A percentile compares a stretch with the other conserved stretches of the same genome.
These are phyloP conservation scores for Tetrahymena malaccensis DNA, from an alignment of 73 alveolate genomes.

Conservation along the genomic window DNA sequence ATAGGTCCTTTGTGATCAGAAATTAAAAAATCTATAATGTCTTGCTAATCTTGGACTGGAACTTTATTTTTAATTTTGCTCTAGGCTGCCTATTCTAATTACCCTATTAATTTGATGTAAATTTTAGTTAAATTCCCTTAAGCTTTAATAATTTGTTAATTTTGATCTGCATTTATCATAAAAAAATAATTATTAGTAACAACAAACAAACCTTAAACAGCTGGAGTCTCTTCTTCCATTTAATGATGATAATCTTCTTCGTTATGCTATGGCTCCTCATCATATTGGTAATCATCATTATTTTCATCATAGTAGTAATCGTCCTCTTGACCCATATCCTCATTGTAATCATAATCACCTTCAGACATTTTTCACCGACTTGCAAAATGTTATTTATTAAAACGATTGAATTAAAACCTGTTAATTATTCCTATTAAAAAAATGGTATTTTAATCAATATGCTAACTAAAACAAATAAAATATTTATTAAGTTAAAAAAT, in stretches of 20 bases:
- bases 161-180: too few relatives aligned
- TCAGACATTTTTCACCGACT: neutral
- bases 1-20: neutral
- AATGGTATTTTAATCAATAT: too few relatives aligned
- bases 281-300: neutral
- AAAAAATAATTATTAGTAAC: neutral
- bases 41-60: neutral
- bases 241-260: neutral
- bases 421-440: too few relatives aligned
- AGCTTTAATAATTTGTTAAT: neutral
- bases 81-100: neutral
- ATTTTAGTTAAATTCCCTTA: neutral
- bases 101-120: neutral
- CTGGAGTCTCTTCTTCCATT: neutral
- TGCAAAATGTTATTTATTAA: too few relatives aligned
- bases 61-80: neutral
- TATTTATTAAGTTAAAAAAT: too few relatives aligned
- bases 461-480: neutral
- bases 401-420: neutral
- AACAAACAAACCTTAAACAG: neutral
- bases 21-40: neutral
- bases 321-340: neutral
- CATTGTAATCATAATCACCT: neutral
- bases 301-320: neutral
- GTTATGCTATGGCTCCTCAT: neutral